Evolutionary conservation across 23 red algal genomes (phyloP).

Genomic region (Gracilaria domingensis): DNA sequence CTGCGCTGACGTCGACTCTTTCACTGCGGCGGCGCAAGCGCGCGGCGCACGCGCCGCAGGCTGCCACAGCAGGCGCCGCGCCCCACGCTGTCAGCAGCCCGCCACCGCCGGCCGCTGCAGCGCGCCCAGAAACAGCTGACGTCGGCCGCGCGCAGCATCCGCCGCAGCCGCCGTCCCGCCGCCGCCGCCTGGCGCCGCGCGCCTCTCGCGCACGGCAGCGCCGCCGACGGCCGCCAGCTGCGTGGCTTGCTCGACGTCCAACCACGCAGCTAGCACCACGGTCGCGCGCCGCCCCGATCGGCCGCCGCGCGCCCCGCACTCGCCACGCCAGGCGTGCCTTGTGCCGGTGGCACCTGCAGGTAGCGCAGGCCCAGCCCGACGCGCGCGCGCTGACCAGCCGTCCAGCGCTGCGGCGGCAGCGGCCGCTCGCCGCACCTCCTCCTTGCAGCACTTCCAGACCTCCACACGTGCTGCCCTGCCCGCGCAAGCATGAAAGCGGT

Average conservation of each 20-base stretch:
- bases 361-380: background rate
- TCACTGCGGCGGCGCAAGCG: too few relatives aligned
- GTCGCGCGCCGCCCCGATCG: background rate
- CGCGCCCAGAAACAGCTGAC: background rate
- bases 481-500: slow-evolving; percentile 22
- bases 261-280: background rate
- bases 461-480: slow-evolving; percentile 11
- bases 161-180: background rate
- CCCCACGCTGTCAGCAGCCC: too few relatives aligned
- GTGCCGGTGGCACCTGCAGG: slow-evolving; percentile 3
- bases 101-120: background rate
- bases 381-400: slow-evolving; percentile 3
- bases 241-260: background rate
- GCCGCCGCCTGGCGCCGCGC: background rate
- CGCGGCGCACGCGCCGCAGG: too few relatives aligned
- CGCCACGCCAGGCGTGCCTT: background rate
- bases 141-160: background rate
- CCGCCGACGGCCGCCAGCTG: too few relatives aligned
- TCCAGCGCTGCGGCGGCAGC: background rate
- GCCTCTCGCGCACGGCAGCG: too few relatives aligned
- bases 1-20: too few relatives aligned
- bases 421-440: background rate
- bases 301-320: background rate
- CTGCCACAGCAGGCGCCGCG: too few relatives aligned
- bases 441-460: slow-evolving; percentile 50